These are phyloP conservation scores for Nevesoporus exiguus DNA, from an alignment of 768 basidiomycete species.

Conservation along the genomic window DNA sequence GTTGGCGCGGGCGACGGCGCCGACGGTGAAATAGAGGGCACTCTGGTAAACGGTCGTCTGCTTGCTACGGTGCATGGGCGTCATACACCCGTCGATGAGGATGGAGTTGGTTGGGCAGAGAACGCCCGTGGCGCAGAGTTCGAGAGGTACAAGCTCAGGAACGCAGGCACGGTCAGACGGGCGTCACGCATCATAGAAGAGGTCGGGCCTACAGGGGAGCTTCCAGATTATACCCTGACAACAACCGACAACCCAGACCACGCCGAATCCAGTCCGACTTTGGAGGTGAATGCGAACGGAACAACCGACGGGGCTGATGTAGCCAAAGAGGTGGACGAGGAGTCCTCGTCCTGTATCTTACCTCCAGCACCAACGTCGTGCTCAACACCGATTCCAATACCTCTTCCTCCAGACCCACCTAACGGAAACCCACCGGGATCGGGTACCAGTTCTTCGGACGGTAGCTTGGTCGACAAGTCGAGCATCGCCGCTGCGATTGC, in stretches of 20 bases:
- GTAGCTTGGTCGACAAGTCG: slow-evolving; percentile 40
- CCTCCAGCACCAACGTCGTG: slow-evolving; percentile 1
- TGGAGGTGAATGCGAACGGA: not conserved
- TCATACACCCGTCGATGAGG: slow-evolving; percentile 10
- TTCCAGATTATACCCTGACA: slow-evolving; percentile 29
- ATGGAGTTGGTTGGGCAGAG: slow-evolving; percentile 53
- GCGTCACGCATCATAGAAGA: slow-evolving; percentile 31
- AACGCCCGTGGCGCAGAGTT: slow-evolving; percentile 40
- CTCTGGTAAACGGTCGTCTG: not conserved
- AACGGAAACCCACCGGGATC: slow-evolving; percentile 30
- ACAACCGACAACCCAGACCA: not conserved
- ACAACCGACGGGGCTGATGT: not conserved
- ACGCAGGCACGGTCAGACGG: slow-evolving; percentile 11
- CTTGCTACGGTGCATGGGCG: not conserved
- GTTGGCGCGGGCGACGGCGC: slow-evolving; percentile 29
- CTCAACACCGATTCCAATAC: slow-evolving; percentile 8
- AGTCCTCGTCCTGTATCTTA: slow-evolving; percentile 4
- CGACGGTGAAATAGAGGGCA: slow-evolving; percentile 20
- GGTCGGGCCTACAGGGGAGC: slow-evolving; percentile 46
- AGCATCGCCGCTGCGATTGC: slow-evolving; percentile 33
- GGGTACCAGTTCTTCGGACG: slow-evolving; percentile 47
- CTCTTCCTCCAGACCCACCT: not conserved
- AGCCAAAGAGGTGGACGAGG: slow-evolving; percentile 6
- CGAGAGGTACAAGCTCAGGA: slow-evolving; percentile 22
- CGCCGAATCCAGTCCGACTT: not conserved